Conservation (phyloP, 768 basidiomycete genomes). For the Leccinum truebloodii region DNA sequence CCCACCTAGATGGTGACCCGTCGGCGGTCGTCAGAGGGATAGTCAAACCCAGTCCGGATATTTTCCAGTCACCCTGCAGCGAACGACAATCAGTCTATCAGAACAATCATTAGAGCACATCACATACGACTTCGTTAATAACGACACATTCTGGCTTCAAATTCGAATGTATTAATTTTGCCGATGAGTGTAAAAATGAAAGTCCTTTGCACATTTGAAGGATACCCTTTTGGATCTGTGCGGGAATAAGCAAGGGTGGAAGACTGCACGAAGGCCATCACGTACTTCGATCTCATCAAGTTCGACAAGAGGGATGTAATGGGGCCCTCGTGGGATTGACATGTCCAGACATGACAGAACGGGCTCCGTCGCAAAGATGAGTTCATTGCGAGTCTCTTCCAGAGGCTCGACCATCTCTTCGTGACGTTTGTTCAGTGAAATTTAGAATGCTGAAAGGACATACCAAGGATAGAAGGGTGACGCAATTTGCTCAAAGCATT, state of each 20-base stretch:
- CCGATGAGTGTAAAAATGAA: conserved; percentile 89
- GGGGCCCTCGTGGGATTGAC: conserved; percentile 66
- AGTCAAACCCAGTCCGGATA: conserved; percentile 85
- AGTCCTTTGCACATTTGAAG: conserved; percentile 90
- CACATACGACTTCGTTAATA: conserved; percentile 81
- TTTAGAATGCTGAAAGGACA: conserved; percentile 14
- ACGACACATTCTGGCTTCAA: conserved; percentile 84
- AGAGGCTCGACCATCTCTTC: conserved; percentile 97
- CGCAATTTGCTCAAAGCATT: conserved; percentile 80
- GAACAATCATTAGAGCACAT: conserved; percentile 7
- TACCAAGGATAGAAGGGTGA: conserved; percentile 92
- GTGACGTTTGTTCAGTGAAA: conserved; percentile 6
- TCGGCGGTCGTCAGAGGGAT: conserved; percentile 70
- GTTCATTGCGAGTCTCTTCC: conserved; percentile 86
- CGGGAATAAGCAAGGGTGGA: conserved; percentile 10
- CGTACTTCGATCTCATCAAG: conserved; percentile 94
- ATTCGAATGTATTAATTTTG: conserved; percentile 90
- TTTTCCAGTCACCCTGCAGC: conserved; percentile 96
- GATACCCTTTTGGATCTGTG: conserved; percentile 92
- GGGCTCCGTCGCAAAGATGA: conserved; percentile 93
- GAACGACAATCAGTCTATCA: neutral
- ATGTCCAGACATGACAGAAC: conserved; percentile 79
- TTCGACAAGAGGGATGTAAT: conserved; percentile 64
- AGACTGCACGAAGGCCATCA: conserved; percentile 8
- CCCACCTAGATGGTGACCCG: conserved; percentile 80